phyloP scores from a whole-genome alignment of 164 flowering plant species.

The Piper longum region DNA sequence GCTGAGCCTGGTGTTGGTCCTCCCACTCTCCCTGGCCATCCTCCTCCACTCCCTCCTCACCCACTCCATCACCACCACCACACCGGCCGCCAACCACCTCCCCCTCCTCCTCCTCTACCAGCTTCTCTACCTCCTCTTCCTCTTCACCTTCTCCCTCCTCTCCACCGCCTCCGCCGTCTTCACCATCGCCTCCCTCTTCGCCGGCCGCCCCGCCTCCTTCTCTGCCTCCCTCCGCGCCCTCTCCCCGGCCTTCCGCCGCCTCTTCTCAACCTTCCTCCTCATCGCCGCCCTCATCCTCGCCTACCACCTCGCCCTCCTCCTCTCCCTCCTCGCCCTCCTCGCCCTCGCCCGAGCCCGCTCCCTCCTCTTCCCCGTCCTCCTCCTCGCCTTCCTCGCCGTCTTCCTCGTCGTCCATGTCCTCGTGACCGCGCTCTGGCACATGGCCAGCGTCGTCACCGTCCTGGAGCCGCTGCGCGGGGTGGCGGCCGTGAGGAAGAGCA shows the following conservation, averaged over 20 bases:
- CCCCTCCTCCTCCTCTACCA: constrained; percentile 45
- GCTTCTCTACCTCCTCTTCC: constrained; percentile 64
- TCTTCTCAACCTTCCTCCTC: constrained; percentile 57
- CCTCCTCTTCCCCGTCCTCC: not conserved
- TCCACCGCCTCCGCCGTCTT: constrained; percentile 94
- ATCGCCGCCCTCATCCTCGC: constrained; percentile 42
- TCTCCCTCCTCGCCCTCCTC: constrained; percentile 26
- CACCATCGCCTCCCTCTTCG: constrained; percentile 53
- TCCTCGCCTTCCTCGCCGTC: constrained; percentile 18
- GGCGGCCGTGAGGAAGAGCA: constrained; percentile 82
- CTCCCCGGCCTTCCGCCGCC: constrained; percentile 56
- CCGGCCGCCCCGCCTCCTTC: constrained; percentile 69
- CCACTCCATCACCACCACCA: constrained; percentile 35
- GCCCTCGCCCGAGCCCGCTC: not conserved
- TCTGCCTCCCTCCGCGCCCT: constrained; percentile 53
- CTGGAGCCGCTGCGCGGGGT: constrained; percentile 72
- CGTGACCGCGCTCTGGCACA: constrained; percentile 79
- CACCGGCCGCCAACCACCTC: constrained; percentile 16
- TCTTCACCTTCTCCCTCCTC: constrained; percentile 88
- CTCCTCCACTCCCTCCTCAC: constrained; percentile 77
- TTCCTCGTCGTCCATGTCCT: constrained; percentile 58
- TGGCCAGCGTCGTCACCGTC: constrained; percentile 83
- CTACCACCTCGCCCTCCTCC: constrained; percentile 38
- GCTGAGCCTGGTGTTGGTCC: constrained; percentile 67
- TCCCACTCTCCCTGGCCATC: constrained; percentile 89